Evolutionary conservation across 768 basidiomycete genomes (phyloP), one percentile per base, ranked within the genome.

Genomic region (Holtermanniella nyarrowii): DNA sequence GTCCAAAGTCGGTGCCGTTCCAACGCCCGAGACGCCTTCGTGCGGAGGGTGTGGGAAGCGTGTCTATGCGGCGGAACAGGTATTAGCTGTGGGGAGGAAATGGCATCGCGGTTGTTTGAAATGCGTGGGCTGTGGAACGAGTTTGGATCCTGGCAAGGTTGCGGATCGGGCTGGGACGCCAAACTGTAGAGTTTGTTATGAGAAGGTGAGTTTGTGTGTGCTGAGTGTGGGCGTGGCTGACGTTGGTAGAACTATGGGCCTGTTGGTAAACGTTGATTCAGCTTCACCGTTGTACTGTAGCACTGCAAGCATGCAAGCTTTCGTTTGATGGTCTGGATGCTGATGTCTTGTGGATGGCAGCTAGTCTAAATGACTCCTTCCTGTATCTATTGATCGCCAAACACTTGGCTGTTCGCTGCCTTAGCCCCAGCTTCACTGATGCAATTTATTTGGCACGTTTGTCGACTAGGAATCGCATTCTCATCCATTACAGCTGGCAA

Each of bases 111-210:
- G 54, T 11, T 65, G 64, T 46, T 47, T 69, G 42, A 48, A 54
- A 31, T 69, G 66, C 48, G 52, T 48, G 0, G 51, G 48, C 0
- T 69, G 69, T 48, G 59, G 58, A 42, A 55, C 51, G 0, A 69
- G 65, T 3, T 40, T 71, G 18, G 68, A 69, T 25, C 61, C 65
- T 1, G 56, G 56, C 18, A 71, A 61, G 48, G 57, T 69, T 4
- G 61, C 66, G 11, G 69, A 71, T 53, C 56, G 60, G 26, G 59
- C 63, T 22, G 64, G 65, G 3, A 23, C 27, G 26, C 55, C 60
- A 5, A 65, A 56, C 40, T 66, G 65, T 44, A 61, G 65, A 52
- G 59, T 65, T 27, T 69, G 68, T 40, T 66, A 69, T 52, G 63
- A 60, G 20, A 65, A 61, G 60, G 66, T 65, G 49, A 51, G 59